phyloP scores from a whole-genome alignment of 1,284 basidiomycete genomes.

The Paramarasmius palmivorus region DNA sequence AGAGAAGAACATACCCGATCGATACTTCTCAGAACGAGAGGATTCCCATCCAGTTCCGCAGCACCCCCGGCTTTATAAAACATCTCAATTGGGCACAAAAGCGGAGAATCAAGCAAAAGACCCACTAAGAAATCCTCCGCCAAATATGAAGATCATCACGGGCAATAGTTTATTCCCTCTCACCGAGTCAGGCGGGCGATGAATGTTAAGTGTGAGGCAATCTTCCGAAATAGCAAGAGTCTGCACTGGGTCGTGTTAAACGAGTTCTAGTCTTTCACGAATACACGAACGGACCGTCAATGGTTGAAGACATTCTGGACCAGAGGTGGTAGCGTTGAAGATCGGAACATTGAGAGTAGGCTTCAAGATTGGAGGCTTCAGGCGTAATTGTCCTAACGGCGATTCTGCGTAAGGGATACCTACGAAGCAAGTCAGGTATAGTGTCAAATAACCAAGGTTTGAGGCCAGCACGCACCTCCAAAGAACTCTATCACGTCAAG shows the following conservation, averaged over 20 bases:
- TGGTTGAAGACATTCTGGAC: conserved; percentile 19
- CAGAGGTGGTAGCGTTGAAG: conserved; percentile 20
- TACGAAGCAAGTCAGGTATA: conserved; percentile 3
- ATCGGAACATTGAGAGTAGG: not conserved
- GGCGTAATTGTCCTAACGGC: conserved; percentile 20
- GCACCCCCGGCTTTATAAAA: conserved; percentile 34
- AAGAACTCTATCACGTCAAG: too few species aligned
- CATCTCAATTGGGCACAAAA: conserved; percentile 19
- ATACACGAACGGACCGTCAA: conserved; percentile 18
- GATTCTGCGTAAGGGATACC: conserved; percentile 26
- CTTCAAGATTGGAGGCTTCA: conserved; percentile 17
- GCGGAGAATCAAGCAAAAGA: not conserved
- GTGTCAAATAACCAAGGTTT: too few species aligned
- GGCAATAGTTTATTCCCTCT: conserved; percentile 29
- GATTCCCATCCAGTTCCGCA: conserved; percentile 37
- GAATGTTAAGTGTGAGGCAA: conserved; percentile 48
- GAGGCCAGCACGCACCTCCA: too few species aligned
- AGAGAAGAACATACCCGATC: conserved; percentile 32
- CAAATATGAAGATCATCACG: conserved; percentile 30
- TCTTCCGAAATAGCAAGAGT: conserved; percentile 37
- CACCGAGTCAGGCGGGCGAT: conserved; percentile 38
- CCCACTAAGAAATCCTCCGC: conserved; percentile 36
- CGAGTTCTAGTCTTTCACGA: too few species aligned
- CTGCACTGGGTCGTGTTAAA: too few species aligned
- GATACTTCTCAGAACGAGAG: conserved; percentile 45